A percentile compares a stretch with the other conserved stretches of the same genome.
Evolutionary conservation across 345 rosid genomes (phyloP).

Genomic region (Bruguiera parviflora): DNA sequence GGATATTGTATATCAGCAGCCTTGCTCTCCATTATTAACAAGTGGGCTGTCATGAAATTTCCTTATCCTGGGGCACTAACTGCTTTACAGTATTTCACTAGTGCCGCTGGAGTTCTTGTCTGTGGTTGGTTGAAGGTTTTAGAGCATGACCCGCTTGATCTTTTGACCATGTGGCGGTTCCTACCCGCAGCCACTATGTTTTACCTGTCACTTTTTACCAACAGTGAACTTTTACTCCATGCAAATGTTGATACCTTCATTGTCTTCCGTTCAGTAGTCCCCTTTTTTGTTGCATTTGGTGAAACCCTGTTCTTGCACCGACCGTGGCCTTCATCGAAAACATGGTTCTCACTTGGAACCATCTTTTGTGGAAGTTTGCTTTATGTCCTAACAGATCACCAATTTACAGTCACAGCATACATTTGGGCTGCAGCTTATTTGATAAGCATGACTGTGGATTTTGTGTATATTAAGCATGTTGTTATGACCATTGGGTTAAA

Average conservation of each 20-base stretch:
- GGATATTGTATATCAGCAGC: conserved; percentile 96
- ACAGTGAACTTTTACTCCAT: conserved; percentile 94
- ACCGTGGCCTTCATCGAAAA: conserved; percentile 85
- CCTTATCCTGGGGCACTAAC: conserved; percentile 97
- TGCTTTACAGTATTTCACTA: conserved; percentile 84
- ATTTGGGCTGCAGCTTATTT: conserved; percentile 90
- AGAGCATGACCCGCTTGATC: conserved; percentile 67
- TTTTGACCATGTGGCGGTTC: conserved; percentile 86
- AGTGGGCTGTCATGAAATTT: conserved; percentile 96
- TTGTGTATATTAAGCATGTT: conserved; percentile 96
- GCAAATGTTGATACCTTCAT: conserved; percentile 97
- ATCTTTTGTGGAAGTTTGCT: conserved; percentile 86
- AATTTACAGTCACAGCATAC: conserved; percentile 78
- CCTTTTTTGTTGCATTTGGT: conserved; percentile 87
- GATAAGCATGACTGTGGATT: conserved; percentile 91
- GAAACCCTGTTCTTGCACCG: conserved; percentile 78
- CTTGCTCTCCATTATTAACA: conserved; percentile 89
- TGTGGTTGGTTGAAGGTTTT: conserved; percentile 56
- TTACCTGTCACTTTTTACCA: conserved; percentile 87
- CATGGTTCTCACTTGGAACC: conserved; percentile 74
- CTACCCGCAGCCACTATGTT: conserved; percentile 91
- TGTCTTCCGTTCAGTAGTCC: conserved; percentile 88
- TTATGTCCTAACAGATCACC: conserved; percentile 83
- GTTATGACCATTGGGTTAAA: conserved; percentile 94
- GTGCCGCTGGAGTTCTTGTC: conserved; percentile 74